Percentiles rank a stretch among this genome's conserved stretches.
These are phyloP conservation scores for Viola odorata DNA, from an alignment of 345 rosid genomes.

Conservation along the genomic window DNA sequence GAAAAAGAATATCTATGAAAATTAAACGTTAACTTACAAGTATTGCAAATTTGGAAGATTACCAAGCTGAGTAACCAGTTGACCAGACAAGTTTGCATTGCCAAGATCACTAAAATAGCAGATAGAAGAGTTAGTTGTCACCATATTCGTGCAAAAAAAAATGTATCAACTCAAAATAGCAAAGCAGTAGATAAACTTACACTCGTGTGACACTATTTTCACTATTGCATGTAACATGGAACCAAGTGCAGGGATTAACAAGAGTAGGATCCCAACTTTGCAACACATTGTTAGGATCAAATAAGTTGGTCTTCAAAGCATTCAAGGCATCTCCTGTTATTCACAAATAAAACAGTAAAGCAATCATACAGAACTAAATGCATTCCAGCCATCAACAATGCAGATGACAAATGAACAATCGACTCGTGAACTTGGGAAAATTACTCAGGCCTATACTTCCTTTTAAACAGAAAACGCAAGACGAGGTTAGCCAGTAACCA, in stretches of 20 bases:
- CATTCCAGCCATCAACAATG: not conserved
- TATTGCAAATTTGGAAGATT: slow-evolving; percentile 63
- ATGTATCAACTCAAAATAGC: not conserved
- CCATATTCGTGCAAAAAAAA: not conserved
- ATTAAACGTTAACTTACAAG: slow-evolving; percentile 44
- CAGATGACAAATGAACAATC: not conserved
- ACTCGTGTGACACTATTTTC: slow-evolving; percentile 66
- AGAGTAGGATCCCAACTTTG: slow-evolving; percentile 83
- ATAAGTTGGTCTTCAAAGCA: slow-evolving; percentile 57
- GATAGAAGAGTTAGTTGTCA: not conserved
- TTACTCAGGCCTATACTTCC: not conserved
- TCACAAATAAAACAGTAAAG: slow-evolving; percentile 2
- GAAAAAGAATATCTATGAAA: not conserved
- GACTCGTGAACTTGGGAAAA: not conserved
- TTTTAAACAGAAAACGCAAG: not conserved
- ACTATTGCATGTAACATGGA: slow-evolving; percentile 70
- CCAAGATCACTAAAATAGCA: slow-evolving; percentile 48
- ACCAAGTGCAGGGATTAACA: slow-evolving; percentile 82
- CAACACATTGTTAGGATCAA: slow-evolving; percentile 65
- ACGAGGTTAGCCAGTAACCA: not conserved
- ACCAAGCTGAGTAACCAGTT: slow-evolving; percentile 56
- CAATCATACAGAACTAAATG: not conserved
- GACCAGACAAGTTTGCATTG: slow-evolving; percentile 62
- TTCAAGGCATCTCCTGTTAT: slow-evolving; percentile 76
- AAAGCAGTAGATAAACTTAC: slow-evolving; percentile 45